phyloP scores from a whole-genome alignment of 2,329 filamentous ascomycete species.

The Penicillium sp. region DNA sequence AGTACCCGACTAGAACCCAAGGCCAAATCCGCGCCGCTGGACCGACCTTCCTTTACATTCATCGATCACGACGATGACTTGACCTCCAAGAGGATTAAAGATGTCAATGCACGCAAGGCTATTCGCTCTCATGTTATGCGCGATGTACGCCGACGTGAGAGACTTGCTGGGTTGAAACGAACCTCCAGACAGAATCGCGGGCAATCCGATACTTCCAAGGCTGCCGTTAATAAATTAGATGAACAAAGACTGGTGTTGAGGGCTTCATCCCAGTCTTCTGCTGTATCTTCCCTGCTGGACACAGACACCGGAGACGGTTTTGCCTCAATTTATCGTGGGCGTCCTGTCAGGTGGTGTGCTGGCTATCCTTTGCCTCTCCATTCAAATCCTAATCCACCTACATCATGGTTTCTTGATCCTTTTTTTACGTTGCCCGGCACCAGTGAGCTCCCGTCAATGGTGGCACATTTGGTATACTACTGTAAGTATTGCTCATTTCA shows the following conservation, averaged over 20 bases:
- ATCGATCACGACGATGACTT: conserved; percentile 45
- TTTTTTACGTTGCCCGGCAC: conserved; percentile 36
- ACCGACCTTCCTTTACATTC: conserved; percentile 41
- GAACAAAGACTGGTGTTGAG: conserved; percentile 18
- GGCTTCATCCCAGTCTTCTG: conserved; percentile 16
- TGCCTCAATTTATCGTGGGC: conserved; percentile 14
- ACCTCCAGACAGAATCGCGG: conserved; percentile 29
- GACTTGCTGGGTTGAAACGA: conserved; percentile 40
- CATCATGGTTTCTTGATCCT: conserved; percentile 35
- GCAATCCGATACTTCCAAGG: conserved; percentile 10
- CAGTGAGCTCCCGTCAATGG: conserved; percentile 25
- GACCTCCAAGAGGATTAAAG: conserved; percentile 40
- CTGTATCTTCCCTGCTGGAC: conserved; percentile 2
- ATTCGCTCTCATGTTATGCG: conserved; percentile 48
- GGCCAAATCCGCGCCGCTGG: conserved; percentile 23
- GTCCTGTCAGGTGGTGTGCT: conserved; percentile 21
- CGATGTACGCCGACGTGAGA: conserved; percentile 43
- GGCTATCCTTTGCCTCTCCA: conserved; percentile 18
- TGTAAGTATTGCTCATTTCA: conserved; percentile 28
- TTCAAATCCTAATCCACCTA: conserved; percentile 22
- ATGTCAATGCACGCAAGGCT: conserved; percentile 40
- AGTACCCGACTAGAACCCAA: conserved; percentile 19
- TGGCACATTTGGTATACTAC: conserved; percentile 34
- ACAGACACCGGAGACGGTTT: neutral
- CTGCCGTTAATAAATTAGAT: conserved; percentile 3